Evolutionary conservation across 2,329 filamentous ascomycete species (phyloP), one percentile per base, ranked within the genome.

Genomic region (Xylariales sp.): DNA sequence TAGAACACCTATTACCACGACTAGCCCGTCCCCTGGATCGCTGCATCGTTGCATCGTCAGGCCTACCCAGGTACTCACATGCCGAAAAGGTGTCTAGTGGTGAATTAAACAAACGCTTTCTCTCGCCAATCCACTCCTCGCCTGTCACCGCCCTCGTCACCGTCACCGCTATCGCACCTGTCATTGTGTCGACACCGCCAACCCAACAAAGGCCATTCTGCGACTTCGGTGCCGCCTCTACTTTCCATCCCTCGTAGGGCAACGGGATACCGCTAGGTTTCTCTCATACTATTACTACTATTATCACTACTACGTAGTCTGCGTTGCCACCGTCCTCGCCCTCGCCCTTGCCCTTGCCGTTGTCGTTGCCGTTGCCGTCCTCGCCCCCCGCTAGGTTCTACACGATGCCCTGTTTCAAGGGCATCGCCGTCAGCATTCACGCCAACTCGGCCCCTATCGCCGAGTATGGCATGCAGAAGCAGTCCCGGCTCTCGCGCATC

Each of bases 381-480:
- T n/a, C 39, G 23, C 34, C 43, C 49, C 43, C 57, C n/a, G 61
- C 46, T 28, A 30, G 39, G 36, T 28, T 45, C 6, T 77, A 45
- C 28, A 87, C 78, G 78, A 89, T 89, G 96, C 96, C 96, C 84
- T 98, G 94, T 89, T 99, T 98, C 85, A 97, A 98, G 86, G 96
- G 96, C 82, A 94, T 99, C 83, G 95, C 96, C 76, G 95, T 98
- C 80, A 97, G 93, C 87, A 97, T 98, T 80, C 96, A 99, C 83
- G 88, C 89, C 66, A 90, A 90, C 78, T 87, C 86, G 70, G 84
- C 93, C 74, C 94, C 96, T 73, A 89, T 99, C 73, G 86, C 94
- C 70, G 96, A 99, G 83, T 91, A 97, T 83, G 95, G 94, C 76
- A 92, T 98, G 75, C 95, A 98, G 83, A 96, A 94, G 79, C 93